phyloP scores from a whole-genome alignment of 148 eudicot genomes.

The Persicaria tinctoria region DNA sequence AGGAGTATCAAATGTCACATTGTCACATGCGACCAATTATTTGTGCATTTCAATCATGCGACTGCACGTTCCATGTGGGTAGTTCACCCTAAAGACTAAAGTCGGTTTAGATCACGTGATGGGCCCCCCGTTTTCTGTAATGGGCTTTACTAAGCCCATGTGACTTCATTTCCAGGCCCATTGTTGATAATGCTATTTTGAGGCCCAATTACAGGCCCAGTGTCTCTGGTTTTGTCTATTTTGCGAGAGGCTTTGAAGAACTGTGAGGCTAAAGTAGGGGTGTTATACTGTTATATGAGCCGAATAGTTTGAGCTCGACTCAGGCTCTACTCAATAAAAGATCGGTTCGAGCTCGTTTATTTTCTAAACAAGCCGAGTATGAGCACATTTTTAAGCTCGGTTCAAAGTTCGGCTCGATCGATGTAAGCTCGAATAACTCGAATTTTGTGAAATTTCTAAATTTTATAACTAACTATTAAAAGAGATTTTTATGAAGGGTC shows the following conservation, averaged over 20 bases:
- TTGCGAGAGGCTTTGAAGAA: neutral
- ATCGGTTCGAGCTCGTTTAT: too few relatives aligned
- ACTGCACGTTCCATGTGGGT: neutral
- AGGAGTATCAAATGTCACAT: neutral
- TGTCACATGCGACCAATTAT: neutral
- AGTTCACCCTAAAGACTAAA: slow-evolving; percentile 6
- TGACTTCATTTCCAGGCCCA: neutral
- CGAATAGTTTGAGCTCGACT: too few relatives aligned
- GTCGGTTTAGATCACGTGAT: neutral
- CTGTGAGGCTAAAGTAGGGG: neutral
- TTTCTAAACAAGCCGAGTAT: too few relatives aligned
- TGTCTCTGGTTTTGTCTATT: neutral
- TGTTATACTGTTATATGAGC: too few relatives aligned
- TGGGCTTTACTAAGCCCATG: neutral
- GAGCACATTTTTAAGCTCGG: too few relatives aligned
- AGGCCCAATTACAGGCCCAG: too few relatives aligned
- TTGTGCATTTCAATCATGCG: neutral
- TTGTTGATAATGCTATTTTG: neutral
- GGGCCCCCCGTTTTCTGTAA: neutral
- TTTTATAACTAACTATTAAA: too few relatives aligned
- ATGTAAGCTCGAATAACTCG: too few relatives aligned
- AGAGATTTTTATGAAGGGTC: too few relatives aligned
- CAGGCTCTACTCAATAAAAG: too few relatives aligned
- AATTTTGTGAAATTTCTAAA: too few relatives aligned
- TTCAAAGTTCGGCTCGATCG: too few relatives aligned